Percentiles rank a stretch among this genome's conserved stretches.
Conservation (phyloP, 1,284 basidiomycete genomes). For the Fomitopsis pinicola region DNA sequence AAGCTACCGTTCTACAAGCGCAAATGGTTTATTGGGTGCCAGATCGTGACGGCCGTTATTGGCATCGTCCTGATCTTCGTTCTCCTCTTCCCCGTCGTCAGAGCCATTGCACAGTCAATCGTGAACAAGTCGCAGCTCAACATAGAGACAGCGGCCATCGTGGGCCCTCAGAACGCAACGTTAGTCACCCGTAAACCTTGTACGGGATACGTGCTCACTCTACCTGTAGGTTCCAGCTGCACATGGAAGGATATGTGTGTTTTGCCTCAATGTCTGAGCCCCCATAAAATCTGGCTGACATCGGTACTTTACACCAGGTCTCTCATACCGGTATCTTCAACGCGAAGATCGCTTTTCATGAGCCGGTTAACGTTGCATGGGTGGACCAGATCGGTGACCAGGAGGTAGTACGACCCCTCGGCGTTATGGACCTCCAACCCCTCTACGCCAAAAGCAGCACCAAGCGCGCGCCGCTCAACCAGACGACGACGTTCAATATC, state of each 20-base stretch:
- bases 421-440: neutral
- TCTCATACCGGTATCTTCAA: neutral
- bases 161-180: neutral
- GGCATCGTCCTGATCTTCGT: neutral
- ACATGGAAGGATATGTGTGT: neutral
- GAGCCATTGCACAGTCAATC: neutral
- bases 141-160: neutral
- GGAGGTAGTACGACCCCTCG: neutral
- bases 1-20: neutral
- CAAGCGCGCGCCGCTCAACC: neutral
- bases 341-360: neutral
- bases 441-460: neutral
- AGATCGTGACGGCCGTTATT: neutral
- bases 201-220: neutral
- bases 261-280: too few relatives aligned
- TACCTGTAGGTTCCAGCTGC: neutral
- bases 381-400: neutral
- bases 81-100: neutral
- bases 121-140: neutral
- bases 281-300: neutral
- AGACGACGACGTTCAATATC: neutral
- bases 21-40: neutral
- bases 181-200: neutral
- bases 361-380: neutral
- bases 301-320: neutral